Evolutionary conservation across 192 early-diverging fungal species (phyloP).

Genomic region (Backusella macrospora): DNA sequence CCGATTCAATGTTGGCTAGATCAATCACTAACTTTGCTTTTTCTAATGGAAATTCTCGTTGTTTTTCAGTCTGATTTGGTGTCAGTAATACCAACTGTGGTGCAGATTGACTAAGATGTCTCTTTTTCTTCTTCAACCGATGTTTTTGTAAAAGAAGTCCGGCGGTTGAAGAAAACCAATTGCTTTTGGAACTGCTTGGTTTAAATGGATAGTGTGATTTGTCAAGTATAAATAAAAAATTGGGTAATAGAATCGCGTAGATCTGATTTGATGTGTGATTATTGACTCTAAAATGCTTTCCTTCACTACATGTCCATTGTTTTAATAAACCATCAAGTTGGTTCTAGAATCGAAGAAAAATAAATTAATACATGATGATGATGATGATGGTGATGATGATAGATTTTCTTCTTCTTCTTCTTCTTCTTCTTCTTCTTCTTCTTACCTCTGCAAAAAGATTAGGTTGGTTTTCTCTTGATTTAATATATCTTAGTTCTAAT

Average conservation of each 20-base stretch:
- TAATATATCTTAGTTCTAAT: slow-evolving; percentile 11
- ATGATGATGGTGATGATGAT: no score
- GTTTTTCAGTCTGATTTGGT: background rate
- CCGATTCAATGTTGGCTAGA: background rate
- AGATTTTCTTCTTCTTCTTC: no score
- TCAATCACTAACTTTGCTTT: background rate
- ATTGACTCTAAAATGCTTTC: background rate
- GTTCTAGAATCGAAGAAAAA: background rate
- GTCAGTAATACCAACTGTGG: background rate
- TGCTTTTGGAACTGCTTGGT: background rate
- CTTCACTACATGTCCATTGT: background rate
- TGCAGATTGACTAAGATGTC: background rate
- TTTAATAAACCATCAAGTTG: background rate
- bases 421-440: background rate
- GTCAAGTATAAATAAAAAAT: slow-evolving; percentile 9
- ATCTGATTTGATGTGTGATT: background rate
- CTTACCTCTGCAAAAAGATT: slow-evolving; percentile 10
- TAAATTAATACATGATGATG: no score
- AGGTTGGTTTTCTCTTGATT: background rate
- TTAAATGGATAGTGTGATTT: background rate
- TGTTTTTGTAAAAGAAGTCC: background rate
- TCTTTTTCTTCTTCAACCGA: background rate
- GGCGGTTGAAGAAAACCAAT: slow-evolving; percentile 2
- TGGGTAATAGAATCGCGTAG: background rate
- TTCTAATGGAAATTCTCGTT: background rate